A percentile compares a stretch with the other conserved stretches of the same genome.
Conservation (phyloP, 805 yeast species). For the Candida awuae region DNA sequence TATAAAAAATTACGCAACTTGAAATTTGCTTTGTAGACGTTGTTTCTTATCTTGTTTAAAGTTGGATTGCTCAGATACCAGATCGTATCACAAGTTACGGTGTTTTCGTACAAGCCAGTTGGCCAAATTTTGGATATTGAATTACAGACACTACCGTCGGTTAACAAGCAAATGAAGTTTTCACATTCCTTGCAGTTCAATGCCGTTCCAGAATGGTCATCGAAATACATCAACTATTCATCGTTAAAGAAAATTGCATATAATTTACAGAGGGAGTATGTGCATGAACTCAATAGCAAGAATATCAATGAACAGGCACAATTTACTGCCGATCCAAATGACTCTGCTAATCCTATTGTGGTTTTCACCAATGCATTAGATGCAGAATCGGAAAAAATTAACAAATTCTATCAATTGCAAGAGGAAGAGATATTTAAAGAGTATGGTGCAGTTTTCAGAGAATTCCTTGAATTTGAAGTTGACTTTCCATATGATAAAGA, state of each 20-base stretch:
- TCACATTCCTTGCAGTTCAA: conserved; percentile 92
- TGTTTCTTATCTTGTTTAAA: too few species aligned
- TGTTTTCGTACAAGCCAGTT: too few species aligned
- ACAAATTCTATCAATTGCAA: conserved; percentile 60
- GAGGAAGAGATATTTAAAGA: conserved; percentile 50
- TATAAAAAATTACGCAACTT: too few species aligned
- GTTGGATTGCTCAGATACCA: too few species aligned
- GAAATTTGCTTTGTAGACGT: too few species aligned
- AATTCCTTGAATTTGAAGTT: conserved; percentile 53
- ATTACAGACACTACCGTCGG: too few species aligned
- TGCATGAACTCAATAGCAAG: conserved; percentile 21
- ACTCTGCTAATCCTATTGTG: conserved; percentile 38
- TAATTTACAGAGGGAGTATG: conserved; percentile 61
- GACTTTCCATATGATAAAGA: conserved; percentile 21
- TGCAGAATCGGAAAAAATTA: conserved; percentile 67
- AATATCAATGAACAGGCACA: conserved; percentile 22
- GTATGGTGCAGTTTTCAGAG: conserved; percentile 50
- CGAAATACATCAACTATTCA: conserved; percentile 84
- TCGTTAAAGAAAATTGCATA: conserved; percentile 80
- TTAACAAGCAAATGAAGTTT: conserved; percentile 66
- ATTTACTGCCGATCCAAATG: conserved; percentile 27
- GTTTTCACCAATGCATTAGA: conserved; percentile 70
- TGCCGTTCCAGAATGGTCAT: conserved; percentile 98
- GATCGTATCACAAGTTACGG: too few species aligned
- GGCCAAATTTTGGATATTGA: too few species aligned